A percentile compares a stretch with the other conserved stretches of the same genome.
Conservation (phyloP, 352 stramenopile species). For the Globisporangium iwayamae region DNA sequence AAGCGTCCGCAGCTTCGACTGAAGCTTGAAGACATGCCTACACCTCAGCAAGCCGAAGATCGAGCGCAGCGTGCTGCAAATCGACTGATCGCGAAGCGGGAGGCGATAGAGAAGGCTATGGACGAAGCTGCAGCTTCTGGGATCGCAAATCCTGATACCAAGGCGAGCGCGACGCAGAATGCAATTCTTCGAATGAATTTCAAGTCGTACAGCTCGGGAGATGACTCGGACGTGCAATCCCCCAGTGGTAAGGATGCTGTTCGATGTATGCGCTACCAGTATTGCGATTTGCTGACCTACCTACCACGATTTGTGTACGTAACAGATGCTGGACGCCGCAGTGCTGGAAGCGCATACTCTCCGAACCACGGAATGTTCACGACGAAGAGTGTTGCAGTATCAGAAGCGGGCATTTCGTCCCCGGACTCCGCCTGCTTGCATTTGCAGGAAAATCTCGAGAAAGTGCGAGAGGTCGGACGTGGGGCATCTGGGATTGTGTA, state of each 20-base stretch:
- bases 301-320: background rate
- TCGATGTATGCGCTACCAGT: background rate
- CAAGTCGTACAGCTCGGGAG: slow-evolving; percentile 64
- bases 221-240: slow-evolving; percentile 63
- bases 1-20: slow-evolving; percentile 70
- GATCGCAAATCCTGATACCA: slow-evolving; percentile 8
- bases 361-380: slow-evolving; percentile 87
- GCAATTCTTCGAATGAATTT: slow-evolving; percentile 66
- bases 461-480: slow-evolving; percentile 71
- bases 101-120: slow-evolving; percentile 65
- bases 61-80: slow-evolving; percentile 69
- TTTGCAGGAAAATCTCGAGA: slow-evolving; percentile 81
- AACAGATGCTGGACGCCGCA: slow-evolving; percentile 53
- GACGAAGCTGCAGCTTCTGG: slow-evolving; percentile 21
- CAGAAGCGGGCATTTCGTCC: slow-evolving; percentile 83
- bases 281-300: background rate
- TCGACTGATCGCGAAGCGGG: slow-evolving; percentile 66
- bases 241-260: slow-evolving; percentile 39
- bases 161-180: slow-evolving; percentile 52
- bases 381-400: slow-evolving; percentile 76
- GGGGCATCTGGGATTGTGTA: slow-evolving; percentile 86
- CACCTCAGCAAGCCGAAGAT: slow-evolving; percentile 79
- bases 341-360: slow-evolving; percentile 78
- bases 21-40: slow-evolving; percentile 87
- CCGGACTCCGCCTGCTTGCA: slow-evolving; percentile 72